Percentiles rank a stretch among this genome's conserved stretches.
These are phyloP conservation scores for Aspergillus carlsbadensis DNA, from an alignment of 495 filamentous ascomycete genomes.

Conservation along the genomic window DNA sequence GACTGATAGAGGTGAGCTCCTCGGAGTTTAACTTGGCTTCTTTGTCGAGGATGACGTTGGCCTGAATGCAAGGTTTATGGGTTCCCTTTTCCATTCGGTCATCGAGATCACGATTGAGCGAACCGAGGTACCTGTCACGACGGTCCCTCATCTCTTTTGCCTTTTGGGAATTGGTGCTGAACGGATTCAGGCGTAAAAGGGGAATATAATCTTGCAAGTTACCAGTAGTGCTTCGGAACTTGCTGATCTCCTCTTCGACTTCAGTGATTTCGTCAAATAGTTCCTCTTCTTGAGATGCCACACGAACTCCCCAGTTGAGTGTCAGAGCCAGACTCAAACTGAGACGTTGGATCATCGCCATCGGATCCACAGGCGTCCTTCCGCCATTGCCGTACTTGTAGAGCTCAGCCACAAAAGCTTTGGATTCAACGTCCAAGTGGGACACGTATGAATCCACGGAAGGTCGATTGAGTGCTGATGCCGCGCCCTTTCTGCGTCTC, in stretches of 20 bases:
- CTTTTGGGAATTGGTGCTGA: slow-evolving; percentile 48
- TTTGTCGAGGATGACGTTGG: slow-evolving; percentile 61
- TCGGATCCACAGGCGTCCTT: slow-evolving; percentile 53
- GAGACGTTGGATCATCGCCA: slow-evolving; percentile 61
- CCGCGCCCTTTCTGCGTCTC: slow-evolving; percentile 60
- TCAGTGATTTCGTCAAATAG: slow-evolving; percentile 63
- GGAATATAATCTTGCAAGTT: slow-evolving; percentile 67
- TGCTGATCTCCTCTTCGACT: slow-evolving; percentile 60
- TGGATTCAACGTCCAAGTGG: slow-evolving; percentile 61
- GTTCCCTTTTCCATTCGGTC: slow-evolving; percentile 57
- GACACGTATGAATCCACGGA: slow-evolving; percentile 59
- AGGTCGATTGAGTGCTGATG: slow-evolving; percentile 61
- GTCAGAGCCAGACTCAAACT: slow-evolving; percentile 57
- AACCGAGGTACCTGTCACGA: slow-evolving; percentile 57
- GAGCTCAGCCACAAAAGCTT: slow-evolving; percentile 58
- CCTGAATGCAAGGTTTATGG: slow-evolving; percentile 63
- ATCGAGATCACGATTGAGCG: slow-evolving; percentile 52
- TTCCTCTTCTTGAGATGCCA: slow-evolving; percentile 54
- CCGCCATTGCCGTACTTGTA: slow-evolving; percentile 54
- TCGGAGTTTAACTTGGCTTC: slow-evolving; percentile 57
- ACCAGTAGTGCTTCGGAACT: slow-evolving; percentile 58
- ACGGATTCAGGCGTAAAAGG: slow-evolving; percentile 56
- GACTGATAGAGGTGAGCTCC: slow-evolving; percentile 60
- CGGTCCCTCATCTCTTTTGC: slow-evolving; percentile 59
- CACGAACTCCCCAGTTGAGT: slow-evolving; percentile 61